Base-by-base conservation (phyloP, 371 early-diverging fungal genomes). In the Zychaea mexicana region DNA sequence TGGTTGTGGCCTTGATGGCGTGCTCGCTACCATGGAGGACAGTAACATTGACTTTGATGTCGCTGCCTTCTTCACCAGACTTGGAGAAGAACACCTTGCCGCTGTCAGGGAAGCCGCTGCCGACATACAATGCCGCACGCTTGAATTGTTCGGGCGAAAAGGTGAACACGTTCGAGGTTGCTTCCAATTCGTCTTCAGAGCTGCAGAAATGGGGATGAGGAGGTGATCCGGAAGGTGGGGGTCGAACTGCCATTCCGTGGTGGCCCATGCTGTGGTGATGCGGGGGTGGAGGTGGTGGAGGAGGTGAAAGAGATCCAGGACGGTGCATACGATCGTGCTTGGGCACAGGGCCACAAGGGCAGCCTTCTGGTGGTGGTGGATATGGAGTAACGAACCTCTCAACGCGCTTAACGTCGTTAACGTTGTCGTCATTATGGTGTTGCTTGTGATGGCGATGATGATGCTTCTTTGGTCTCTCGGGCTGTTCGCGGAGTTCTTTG, bases 131-230 rank as follows among this genome's bases (percentile, higher is more conserved):
- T 22, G 61, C 62, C 26, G 65, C 60, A 13, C 54, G 45, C 30
- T 55, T 61, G 39, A 65, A 69, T 54, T 69, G 47, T n/a, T 69
- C 65, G 12, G 65, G 62, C 13, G 70, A 69, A 47, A 69, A 65
- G 12, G 27, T 61, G 31, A 62, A 56, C 1, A 45, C 52, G 0
- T 64, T 65, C 6, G 65, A 53, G 2, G 59, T 59, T 12, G 70
- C 32, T 15, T 47, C 28, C 36, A 69, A 52, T 24, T 53, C 53
- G 12, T 26, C 57, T 30, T 62, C 36, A 9, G 70, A 45, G 22
- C 32, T 19, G 19, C 62, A 66, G 52, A 49, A 36, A 19, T 36
- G 26, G 33, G 62, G 62, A 31, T 49, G 56, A 27, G 56, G 12
- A 2, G 64, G 65, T 38, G 55, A 38, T 24, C 42, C 26, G 39